Evolutionary conservation across 305 asterid genomes (phyloP), one percentile per base, ranked within the genome.

Genomic region (Fraxinus ornus): DNA sequence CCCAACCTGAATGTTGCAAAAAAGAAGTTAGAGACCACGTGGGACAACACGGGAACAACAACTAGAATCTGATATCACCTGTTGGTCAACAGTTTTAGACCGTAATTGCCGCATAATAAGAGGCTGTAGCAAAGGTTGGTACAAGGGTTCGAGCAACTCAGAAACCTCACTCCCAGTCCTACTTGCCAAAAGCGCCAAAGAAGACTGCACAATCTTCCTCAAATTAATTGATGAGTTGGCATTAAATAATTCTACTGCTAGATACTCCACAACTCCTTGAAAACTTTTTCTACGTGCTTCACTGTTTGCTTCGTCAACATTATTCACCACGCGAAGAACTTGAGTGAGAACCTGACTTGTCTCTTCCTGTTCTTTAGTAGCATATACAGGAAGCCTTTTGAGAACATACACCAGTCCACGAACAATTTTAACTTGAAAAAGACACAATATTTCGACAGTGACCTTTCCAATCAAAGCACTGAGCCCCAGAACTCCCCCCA

Each of bases 121-220:
- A 81, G 99, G 98, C 90, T 96, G 99, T 68, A 96, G 97, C 90
- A 93, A 87, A 85, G 98, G 91, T 83, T 93, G 98, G 88, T 97
- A 92, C 87, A 95, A 87, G 26, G 98, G 95, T 84, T 97, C 99
- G 28, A 97, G 98, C 88, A 97, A 93, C 93, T 97, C 99, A 79
- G 99, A 90, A 83, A 94, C 98, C 91, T 97, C 99, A 90, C 99
- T 97, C 75, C 99, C 99, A 32, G 99, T 97, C 88, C 98, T 86
- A 88, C 98, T 97, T 24, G 99, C 99, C 89, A 97, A 84, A 86
- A 97, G 99, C 79, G 97, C 98, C 93, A 94, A 93, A 90, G 97
- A 93, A 82, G 98, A 94, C 90, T 97, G 99, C 88, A 97, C 98
- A 44, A 93, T 93, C 89, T 86, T 97, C 88, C 98, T 93, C 79